Evolutionary conservation across 2,329 filamentous ascomycete species (phyloP), one percentile per base, ranked within the genome.

Genomic region (Penicillium frequentans): DNA sequence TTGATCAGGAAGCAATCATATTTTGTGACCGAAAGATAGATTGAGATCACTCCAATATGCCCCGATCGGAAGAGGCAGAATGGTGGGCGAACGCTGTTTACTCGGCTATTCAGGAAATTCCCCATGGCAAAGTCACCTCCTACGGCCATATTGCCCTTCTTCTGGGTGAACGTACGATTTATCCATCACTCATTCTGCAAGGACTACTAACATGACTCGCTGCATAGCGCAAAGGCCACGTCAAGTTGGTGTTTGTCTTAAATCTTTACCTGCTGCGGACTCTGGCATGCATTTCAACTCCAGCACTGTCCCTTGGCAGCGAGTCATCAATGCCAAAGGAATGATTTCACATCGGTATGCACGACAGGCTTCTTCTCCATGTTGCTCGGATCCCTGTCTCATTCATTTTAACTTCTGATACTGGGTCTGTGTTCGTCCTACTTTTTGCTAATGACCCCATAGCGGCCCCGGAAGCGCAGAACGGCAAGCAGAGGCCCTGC

Each of bases 201-300:
- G n/a, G 9, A 23, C 27, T 9, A 39, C 52, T 48, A 14, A 39
- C 33, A 27, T 9, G 9, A 24, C 5, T 24, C 16, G 23, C 23
- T 19, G 5, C 19, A 29, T 35, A 90, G 88, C 88, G 3, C 84
- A 90, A 69, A 81, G 89, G 2, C 86, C 88, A 1, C 85, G 93
- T 56, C 93, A 98, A 76, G 93, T 98, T 7, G 93, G 93, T 52
- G 82, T 95, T 47, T 96, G 90, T 73, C 84, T 98, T 26, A 97
- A 96, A 73, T 88, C 96, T 71, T 85, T 98, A 13, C 85, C 92
- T 1, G 60, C 84, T 56, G 67, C 78, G 0, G 72, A 77, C 0
- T 76, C 73, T 35, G 75, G 75, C 45, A 73, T 76, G 52, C 73
- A 77, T 56, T 96, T 89, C 77, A 88, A 96, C 73, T 80, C 83